phyloP scores from a whole-genome alignment of 2,329 filamentous ascomycete genomes.

The Claviceps sp. region DNA sequence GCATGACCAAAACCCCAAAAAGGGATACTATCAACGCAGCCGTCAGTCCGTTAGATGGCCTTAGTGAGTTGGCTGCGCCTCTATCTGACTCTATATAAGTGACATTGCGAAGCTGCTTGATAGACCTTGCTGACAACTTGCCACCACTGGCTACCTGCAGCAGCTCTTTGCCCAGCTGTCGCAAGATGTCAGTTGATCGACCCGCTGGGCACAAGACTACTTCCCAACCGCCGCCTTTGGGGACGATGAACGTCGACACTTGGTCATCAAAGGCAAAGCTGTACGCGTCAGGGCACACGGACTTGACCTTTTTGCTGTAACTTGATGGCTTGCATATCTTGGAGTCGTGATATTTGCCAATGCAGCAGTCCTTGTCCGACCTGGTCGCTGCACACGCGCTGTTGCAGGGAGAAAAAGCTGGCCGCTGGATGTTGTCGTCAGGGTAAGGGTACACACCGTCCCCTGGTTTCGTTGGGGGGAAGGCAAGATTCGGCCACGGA shows the following conservation, averaged over 20 bases:
- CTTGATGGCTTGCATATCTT: constrained; percentile 50
- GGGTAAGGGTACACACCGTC: constrained; percentile 71
- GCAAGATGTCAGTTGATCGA: constrained; percentile 45
- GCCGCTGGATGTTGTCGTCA: constrained; percentile 57
- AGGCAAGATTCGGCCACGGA: constrained; percentile 62
- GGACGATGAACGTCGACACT: constrained; percentile 47
- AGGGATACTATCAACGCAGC: constrained; percentile 3
- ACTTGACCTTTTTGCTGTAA: constrained; percentile 59
- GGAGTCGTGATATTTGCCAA: constrained; percentile 51
- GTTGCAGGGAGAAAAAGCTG: constrained; percentile 63
- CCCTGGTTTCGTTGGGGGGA: constrained; percentile 54
- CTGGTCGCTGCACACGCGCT: constrained; percentile 62
- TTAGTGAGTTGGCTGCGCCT: constrained; percentile 11
- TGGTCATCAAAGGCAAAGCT: constrained; percentile 56
- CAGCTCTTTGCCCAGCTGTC: constrained; percentile 36
- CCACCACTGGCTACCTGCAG: constrained; percentile 31
- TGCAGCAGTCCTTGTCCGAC: constrained; percentile 59
- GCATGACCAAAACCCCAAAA: background rate
- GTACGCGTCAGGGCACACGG: constrained; percentile 72
- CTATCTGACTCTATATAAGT: constrained; percentile 22
- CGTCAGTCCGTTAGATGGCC: constrained; percentile 8
- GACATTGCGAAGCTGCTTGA: constrained; percentile 19
- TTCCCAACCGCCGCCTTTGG: constrained; percentile 61
- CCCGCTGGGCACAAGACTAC: constrained; percentile 62
- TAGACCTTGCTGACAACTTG: constrained; percentile 19